Conservation (phyloP, 1,139 yeast species). For the Candida pseudoviswanathii region DNA sequence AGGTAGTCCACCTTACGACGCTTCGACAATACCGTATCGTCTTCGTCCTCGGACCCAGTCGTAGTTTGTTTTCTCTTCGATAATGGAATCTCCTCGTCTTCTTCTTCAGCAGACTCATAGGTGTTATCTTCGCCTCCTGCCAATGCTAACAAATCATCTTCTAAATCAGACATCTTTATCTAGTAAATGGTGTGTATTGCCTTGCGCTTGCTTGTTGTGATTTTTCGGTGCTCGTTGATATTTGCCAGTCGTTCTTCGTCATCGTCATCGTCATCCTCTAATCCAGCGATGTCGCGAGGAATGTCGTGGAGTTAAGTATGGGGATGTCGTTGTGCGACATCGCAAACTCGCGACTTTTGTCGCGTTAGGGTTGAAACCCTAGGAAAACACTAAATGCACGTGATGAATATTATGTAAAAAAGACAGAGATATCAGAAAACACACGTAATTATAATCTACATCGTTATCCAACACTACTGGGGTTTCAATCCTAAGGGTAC, state of each 20-base stretch:
- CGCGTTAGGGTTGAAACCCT: constrained; percentile 7
- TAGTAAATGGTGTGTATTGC: neutral
- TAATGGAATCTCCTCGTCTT: constrained; percentile 22
- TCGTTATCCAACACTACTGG: too few relatives aligned
- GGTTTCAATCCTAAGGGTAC: too few relatives aligned
- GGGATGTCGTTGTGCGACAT: neutral
- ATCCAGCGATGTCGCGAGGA: neutral
- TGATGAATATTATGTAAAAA: neutral
- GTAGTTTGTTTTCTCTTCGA: constrained; percentile 22
- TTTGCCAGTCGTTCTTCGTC: neutral
- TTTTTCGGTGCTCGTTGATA: constrained; percentile 1
- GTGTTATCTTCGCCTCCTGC: constrained; percentile 67
- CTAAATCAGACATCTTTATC: constrained; percentile 58
- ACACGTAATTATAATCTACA: neutral
- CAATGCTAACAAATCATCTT: constrained; percentile 87
- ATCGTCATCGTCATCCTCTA: neutral
- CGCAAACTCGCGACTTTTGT: neutral
- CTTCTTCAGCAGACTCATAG: constrained; percentile 22
- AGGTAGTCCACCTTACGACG: constrained; percentile 18
- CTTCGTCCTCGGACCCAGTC: constrained; percentile 22
- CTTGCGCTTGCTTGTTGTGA: neutral
- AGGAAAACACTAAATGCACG: constrained; percentile 4
- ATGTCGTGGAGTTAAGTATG: neutral
- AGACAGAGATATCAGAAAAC: neutral
- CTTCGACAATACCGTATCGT: constrained; percentile 22